These are phyloP conservation scores for Cadophora sp. DNA, from an alignment of 2,329 filamentous ascomycete genomes.

Conservation along the genomic window DNA sequence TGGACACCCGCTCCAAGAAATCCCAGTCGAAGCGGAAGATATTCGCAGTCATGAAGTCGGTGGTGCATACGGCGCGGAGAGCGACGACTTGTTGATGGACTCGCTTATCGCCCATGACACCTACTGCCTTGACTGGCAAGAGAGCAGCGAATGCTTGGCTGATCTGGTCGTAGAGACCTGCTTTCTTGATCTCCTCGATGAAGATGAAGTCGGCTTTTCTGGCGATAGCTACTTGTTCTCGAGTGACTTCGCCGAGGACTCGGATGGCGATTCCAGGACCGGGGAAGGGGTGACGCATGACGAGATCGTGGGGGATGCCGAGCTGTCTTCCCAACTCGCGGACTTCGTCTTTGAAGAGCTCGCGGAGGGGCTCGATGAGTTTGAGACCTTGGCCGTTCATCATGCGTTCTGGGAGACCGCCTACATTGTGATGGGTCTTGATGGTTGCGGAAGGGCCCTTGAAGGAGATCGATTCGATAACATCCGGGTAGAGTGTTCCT, in stretches of 20 bases:
- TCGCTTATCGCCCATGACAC: slow-evolving; percentile 72
- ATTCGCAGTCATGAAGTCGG: slow-evolving; percentile 50
- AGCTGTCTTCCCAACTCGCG: slow-evolving; percentile 72
- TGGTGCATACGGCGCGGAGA: slow-evolving; percentile 66
- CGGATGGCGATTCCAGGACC: slow-evolving; percentile 74
- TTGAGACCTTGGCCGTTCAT: slow-evolving; percentile 60
- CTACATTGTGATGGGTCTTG: slow-evolving; percentile 76
- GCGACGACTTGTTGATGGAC: slow-evolving; percentile 69
- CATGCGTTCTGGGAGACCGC: slow-evolving; percentile 67
- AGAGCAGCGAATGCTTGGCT: slow-evolving; percentile 75
- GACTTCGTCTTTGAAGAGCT: slow-evolving; percentile 87
- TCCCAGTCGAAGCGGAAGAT: slow-evolving; percentile 58
- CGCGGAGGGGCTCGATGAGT: slow-evolving; percentile 79
- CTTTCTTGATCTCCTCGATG: slow-evolving; percentile 75
- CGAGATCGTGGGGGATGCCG: slow-evolving; percentile 75
- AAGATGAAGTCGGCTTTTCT: slow-evolving; percentile 81
- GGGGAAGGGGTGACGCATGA: slow-evolving; percentile 81
- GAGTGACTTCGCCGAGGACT: slow-evolving; percentile 83
- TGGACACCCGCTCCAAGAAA: slow-evolving; percentile 70
- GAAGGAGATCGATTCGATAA: slow-evolving; percentile 70
- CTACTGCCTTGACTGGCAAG: slow-evolving; percentile 68
- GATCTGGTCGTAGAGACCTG: slow-evolving; percentile 76
- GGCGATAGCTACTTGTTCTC: slow-evolving; percentile 78
- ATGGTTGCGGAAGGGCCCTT: slow-evolving; percentile 75
- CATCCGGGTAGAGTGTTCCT: slow-evolving; percentile 73